Evolutionary conservation across 2,329 filamentous ascomycete species (phyloP).

Genomic region (Emericellopsis cladophorae): DNA sequence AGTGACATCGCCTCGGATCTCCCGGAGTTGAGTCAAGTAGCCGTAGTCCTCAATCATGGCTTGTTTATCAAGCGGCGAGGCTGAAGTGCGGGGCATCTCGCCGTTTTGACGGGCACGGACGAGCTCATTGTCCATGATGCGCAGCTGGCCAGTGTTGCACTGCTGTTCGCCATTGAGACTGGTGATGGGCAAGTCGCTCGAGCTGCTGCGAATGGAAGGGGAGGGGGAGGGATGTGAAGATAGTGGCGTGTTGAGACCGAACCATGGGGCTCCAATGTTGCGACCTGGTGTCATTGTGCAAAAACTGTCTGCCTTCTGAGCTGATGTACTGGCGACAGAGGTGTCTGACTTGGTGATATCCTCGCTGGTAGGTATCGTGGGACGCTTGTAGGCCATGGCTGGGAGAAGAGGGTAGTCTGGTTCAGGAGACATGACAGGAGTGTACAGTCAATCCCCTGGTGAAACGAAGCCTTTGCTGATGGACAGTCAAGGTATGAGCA

Average conservation of each 20-base stretch:
- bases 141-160: conserved; percentile 8
- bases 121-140: conserved; percentile 16
- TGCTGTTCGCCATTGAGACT: not conserved
- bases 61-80: conserved; percentile 11
- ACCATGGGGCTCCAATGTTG: too few relatives aligned
- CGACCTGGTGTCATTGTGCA: too few relatives aligned
- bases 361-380: not conserved
- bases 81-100: conserved; percentile 17
- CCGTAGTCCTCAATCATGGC: conserved; percentile 18
- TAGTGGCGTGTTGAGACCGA: too few relatives aligned
- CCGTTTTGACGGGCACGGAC: conserved; percentile 15
- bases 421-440: not conserved
- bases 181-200: not conserved
- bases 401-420: not conserved
- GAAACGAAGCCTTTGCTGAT: not conserved
- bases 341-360: too few relatives aligned
- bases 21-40: conserved; percentile 14
- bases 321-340: too few relatives aligned
- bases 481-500: not conserved
- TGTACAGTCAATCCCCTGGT: not conserved
- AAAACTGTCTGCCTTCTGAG: too few relatives aligned
- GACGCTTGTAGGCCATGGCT: not conserved
- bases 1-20: conserved; percentile 8
- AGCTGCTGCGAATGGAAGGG: not conserved
- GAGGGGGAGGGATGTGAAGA: too few relatives aligned